Conservation (phyloP, 345 rosid species). For the Heritiera fomes region DNA sequence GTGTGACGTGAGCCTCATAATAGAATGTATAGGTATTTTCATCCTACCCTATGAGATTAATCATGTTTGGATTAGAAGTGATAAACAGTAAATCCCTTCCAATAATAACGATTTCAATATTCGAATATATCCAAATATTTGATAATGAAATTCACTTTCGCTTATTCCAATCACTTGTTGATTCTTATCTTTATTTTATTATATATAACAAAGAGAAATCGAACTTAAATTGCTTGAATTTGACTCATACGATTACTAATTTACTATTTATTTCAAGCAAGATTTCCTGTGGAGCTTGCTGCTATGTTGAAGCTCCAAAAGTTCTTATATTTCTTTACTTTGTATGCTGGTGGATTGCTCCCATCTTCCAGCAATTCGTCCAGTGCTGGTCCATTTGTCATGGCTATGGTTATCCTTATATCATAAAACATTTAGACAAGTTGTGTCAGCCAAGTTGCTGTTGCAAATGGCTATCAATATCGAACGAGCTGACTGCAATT, state of each 20-base stretch:
- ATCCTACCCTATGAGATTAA: too few relatives aligned
- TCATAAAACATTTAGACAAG: background rate
- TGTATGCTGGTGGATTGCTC: constrained; percentile 24
- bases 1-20: too few relatives aligned
- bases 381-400: constrained; percentile 44
- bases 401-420: constrained; percentile 40
- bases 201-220: too few relatives aligned
- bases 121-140: too few relatives aligned
- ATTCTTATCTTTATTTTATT: too few relatives aligned
- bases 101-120: too few relatives aligned
- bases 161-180: too few relatives aligned
- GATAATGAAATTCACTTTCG: too few relatives aligned
- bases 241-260: too few relatives aligned
- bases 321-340: constrained; percentile 40
- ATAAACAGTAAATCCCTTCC: too few relatives aligned
- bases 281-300: constrained; percentile 38
- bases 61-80: too few relatives aligned
- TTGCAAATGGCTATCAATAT: background rate
- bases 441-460: background rate
- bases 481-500: background rate
- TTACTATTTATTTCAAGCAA: constrained; percentile 26
- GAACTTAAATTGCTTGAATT: too few relatives aligned
- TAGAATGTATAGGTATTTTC: background rate
- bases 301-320: constrained; percentile 42
- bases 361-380: constrained; percentile 32